Evolutionary conservation across 306 rosid species (phyloP).

Genomic region (Pueraria montana): DNA sequence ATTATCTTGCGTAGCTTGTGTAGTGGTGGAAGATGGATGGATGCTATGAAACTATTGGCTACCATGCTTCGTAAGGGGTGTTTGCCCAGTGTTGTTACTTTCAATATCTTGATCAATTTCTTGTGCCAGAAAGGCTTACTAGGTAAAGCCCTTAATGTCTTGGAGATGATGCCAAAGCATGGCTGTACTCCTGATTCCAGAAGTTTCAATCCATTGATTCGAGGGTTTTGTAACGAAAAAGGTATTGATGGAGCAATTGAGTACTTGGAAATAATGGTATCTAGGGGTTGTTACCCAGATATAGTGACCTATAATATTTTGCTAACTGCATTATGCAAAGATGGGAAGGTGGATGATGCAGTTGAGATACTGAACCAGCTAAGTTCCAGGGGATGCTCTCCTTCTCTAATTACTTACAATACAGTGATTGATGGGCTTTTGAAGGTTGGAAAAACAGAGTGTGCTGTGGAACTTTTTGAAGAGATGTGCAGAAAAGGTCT

Average conservation of each 20-base stretch:
- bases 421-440: conserved; percentile 86
- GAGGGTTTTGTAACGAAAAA: conserved; percentile 77
- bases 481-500: conserved; percentile 75
- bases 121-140: conserved; percentile 75
- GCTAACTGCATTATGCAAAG: conserved; percentile 83
- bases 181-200: conserved; percentile 79
- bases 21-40: conserved; percentile 86
- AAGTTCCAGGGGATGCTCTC: conserved; percentile 76
- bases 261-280: conserved; percentile 79
- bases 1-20: conserved; percentile 81
- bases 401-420: conserved; percentile 74
- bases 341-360: conserved; percentile 82
- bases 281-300: conserved; percentile 83
- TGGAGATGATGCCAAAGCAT: conserved; percentile 80
- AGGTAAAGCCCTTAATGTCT: conserved; percentile 78
- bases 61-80: conserved; percentile 80
- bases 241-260: conserved; percentile 76
- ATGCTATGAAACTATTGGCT: conserved; percentile 72
- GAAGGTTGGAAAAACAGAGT: conserved; percentile 70
- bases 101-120: conserved; percentile 85
- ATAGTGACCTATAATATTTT: conserved; percentile 86
- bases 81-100: conserved; percentile 82
- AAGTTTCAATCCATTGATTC: conserved; percentile 85
- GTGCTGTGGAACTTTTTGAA: conserved; percentile 70
- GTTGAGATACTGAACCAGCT: conserved; percentile 77